Evolutionary conservation across 768 basidiomycete species (phyloP), one percentile per base, ranked within the genome.

Genomic region (Lactifluus piperatus): DNA sequence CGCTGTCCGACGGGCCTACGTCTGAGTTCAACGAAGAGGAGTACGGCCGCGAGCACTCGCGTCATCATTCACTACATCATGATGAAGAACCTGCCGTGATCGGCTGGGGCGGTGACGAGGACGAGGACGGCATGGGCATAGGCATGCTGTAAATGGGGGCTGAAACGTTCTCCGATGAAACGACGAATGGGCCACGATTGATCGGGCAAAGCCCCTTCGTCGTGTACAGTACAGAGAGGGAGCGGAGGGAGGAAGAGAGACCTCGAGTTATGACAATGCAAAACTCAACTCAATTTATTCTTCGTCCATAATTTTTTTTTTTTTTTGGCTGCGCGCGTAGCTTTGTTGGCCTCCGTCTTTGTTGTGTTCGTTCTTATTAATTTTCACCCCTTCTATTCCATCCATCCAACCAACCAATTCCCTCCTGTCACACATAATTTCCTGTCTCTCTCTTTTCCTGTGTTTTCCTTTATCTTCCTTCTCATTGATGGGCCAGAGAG

Each of bases 81-180:
- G 59, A 60, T 4, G 60, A 61, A 22, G 60, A 61, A 30, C 60
- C 60, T 44, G 76, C 81, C 5, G 81, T 81, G 4, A 84, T 79
- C 64, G 85, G 86, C 24, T 88, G 87, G 86, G 87, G 86, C 36
- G 81, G 76, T 43, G 82, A 84, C 51, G 85, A 80, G 54, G 58
- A 58, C 11, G 86, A 81, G 64, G 84, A 88, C 66, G 83, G 81
- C 46, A 88, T 89, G 84, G 85, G 86, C 46, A 88, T 89, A 84
- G 85, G 86, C 41, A 83, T 88, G 80, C 66, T 82, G 37, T 74
- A 41, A 63, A 24, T 6, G 9, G 71, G 32, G 54, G 32, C 22
- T 36, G 53, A 8, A n/a, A 60, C 37, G 51, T n/a, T 11, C 18
- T 20, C 8, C 41, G 20, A n/a, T 18, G 3, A n/a, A 39, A 39